Evolutionary conservation across 2,329 filamentous ascomycete genomes (phyloP), one percentile per base, ranked within the genome.

Genomic region (Claviceps africana): DNA sequence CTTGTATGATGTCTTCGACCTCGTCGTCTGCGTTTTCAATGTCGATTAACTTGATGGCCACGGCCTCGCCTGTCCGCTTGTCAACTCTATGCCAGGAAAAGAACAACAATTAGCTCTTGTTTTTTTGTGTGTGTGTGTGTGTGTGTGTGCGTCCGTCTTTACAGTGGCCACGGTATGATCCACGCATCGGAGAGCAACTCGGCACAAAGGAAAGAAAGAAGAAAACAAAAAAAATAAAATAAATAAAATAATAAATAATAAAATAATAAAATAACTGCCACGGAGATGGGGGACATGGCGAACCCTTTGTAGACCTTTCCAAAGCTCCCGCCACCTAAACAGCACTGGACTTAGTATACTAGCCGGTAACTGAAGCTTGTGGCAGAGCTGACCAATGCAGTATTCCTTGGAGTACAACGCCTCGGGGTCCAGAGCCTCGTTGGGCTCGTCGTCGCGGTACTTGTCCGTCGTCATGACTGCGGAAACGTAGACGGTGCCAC

Each of bases 21-120:
- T 98, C 93, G 68, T 98, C 93, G 70, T 98, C 93, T 63, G 93
- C 93, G 72, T 93, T 96, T 70, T 98, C 93, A 59, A 98, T 93
- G 64, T 98, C 93, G 67, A 98, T 97, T 62, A 98, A 78, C 70
- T 98, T 98, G 74, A 98, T 98, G 30, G 93, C 93, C 49, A 98
- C 93, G 13, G 91, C 85, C 64, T 95, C 86, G 39, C 93, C 93
- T 19, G 86, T 95, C 50, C 88, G 82, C 65, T 93, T 95, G 72
- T 97, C 91, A 58, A 97, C 88, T 54, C 86, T 93, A 60, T 19
- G n/a, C 5, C 25, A n/a, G n/a, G 35, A 33, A 33, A 31, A 35
- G 10, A 39, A 25, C 15, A 33, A 37, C 33, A 13, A 43, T 47
- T 33, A 47, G 43, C 50, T 59, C n/a, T 17, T 48, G 19, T 19